Conservation (phyloP, 768 basidiomycete genomes). For the Naematelia encephala region DNA sequence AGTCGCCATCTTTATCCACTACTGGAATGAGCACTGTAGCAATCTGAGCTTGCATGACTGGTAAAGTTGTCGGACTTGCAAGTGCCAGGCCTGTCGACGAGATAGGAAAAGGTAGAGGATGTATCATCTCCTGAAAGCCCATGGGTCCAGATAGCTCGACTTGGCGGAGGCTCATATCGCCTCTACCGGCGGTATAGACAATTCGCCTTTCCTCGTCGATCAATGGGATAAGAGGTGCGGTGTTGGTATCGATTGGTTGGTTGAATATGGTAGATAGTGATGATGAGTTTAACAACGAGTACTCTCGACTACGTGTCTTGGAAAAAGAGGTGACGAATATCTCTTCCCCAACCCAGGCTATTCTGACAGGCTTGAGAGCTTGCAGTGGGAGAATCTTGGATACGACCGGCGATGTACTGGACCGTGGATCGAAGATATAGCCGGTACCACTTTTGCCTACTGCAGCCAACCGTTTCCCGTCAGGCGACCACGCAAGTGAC, state of each 20-base stretch:
- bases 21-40: conserved; percentile 40
- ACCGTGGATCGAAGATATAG: conserved; percentile 31
- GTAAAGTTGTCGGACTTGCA: conserved; percentile 25
- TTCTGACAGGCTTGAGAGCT: conserved; percentile 31
- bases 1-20: conserved; percentile 42
- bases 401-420: conserved; percentile 8
- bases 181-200: conserved; percentile 48
- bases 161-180: conserved; percentile 50
- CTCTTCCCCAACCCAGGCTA: conserved; percentile 30
- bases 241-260: conserved; percentile 46
- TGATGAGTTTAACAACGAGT: conserved; percentile 31
- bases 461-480: conserved; percentile 27
- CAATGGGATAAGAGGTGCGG: conserved; percentile 41
- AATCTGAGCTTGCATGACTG: conserved; percentile 52
- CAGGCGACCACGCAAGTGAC: conserved; percentile 27
- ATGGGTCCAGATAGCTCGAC: conserved; percentile 41
- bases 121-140: conserved; percentile 43
- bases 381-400: conserved; percentile 24
- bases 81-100: conserved; percentile 39
- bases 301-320: conserved; percentile 47
- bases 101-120: conserved; percentile 34
- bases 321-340: conserved; percentile 35
- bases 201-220: conserved; percentile 47
- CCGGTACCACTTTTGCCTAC: conserved; percentile 25
- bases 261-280: conserved; percentile 22